Base-by-base conservation (phyloP, 306 rosid species). In the Dryas octopetala region DNA sequence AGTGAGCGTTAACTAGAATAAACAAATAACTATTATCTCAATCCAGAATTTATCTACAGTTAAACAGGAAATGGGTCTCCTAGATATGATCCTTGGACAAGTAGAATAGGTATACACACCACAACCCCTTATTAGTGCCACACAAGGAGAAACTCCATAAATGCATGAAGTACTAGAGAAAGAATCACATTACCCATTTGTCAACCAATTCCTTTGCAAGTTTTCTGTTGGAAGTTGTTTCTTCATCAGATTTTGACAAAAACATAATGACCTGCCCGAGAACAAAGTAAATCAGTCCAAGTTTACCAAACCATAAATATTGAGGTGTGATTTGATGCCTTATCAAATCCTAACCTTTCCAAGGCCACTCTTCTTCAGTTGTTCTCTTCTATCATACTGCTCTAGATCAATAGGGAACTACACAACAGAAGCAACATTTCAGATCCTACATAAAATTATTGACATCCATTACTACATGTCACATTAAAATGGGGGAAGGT, bases 331-430 rank as follows among this genome's bases (percentile, higher is more conserved):
- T n/a, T 46, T 12, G 8, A 6, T 48, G n/a, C 7, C 70, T 48
- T 5, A 3, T 43, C 38, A 47, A 67, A 70, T 58, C 77, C 83
- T 59, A 79, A 93, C 98, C 96, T 91, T 94, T 73, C 98, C 98
- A 68, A 94, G 94, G 64, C 98, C 98, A 86, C 98, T 94, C 85
- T 75, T 87, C 90, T 91, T 94, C 93, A 94, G 88, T 80, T 94
- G 97, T 62, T 91, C 96, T 82, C 85, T 90, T 88, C 98, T 88
- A 81, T 94, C 98, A 80, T 82, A 87, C 72, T 91, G 97, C 79
- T 90, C 98, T 58, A 91, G 91, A 82, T 94, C 96, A 58, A 94
- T 86, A 61, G 97, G 98, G 71, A 85, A 90, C 98, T 94, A 83
- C 91, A 89, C 47, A 45, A 46, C 62, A 79, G 70, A 80, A 80